Evolutionary conservation across 1,284 basidiomycete genomes (phyloP), one percentile per base, ranked within the genome.

Genomic region (Moesziomyces antarcticus): DNA sequence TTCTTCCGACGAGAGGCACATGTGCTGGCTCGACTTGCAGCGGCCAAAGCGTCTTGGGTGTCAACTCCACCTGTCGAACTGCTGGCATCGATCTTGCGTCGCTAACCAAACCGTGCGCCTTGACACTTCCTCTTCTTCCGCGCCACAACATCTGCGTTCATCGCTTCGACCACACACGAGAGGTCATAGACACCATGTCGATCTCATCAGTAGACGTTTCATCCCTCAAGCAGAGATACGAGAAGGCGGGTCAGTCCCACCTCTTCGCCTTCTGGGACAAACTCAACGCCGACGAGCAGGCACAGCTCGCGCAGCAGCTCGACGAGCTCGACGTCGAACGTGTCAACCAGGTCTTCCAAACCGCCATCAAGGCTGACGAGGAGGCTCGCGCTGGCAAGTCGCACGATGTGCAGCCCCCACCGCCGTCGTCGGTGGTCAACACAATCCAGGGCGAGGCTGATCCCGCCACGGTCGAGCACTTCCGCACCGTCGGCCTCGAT

Each of bases 271-370:
- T 95, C 87, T 97, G 91, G 91, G 87, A 90, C 68, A 86, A 87
- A 54, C 90, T 98, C 66, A 86, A 89, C 47, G 85, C 89, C 8
- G 60, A 86, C 8, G 90, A 96, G 80, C 92, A 91, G 79, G 83
- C 85, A 9, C 79, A 88, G 14, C 88, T 99, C 49, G 85, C 89
- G 56, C 81, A 85, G 43, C 96, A 98, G 86, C 91, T 98, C 78
- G 87, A 89, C 44, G 85, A 87, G 13, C 91, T 99, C 82, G 91
- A 99, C 84, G 91, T 97, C 70, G 88, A 91, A 68, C 92, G 94
- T 77, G 93, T 99, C 70, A 98, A 98, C 87, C 88, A 89, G 73
- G 90, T 97, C 76, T 96, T 90, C 88, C 82, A 88, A 56, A 91
- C 90, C 74, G 92, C 96, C 33, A 87, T 93, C 76, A 85, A 88